These are phyloP conservation scores for Brassica rapa DNA, from an alignment of 345 rosid species.

Conservation along the genomic window DNA sequence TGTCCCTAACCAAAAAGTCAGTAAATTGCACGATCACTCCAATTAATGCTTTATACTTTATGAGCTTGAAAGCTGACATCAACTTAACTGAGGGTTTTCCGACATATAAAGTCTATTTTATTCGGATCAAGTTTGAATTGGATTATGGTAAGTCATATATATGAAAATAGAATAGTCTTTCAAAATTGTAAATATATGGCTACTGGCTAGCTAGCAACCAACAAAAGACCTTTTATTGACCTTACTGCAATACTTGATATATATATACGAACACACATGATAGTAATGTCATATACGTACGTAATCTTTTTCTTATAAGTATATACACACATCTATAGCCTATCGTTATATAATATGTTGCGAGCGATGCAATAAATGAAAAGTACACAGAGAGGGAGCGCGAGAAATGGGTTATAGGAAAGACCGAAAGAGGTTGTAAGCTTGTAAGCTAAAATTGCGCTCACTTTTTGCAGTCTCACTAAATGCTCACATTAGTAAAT, in stretches of 20 bases:
- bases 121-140: neutral
- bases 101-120: neutral
- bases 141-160: neutral
- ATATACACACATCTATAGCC: constrained; percentile 14
- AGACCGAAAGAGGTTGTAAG: constrained; percentile 27
- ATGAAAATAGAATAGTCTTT: neutral
- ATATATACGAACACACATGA: neutral
- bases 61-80: neutral
- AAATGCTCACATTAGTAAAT: constrained; percentile 42
- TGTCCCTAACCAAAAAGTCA: constrained; percentile 22
- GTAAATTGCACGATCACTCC: constrained; percentile 11
- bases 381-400: constrained; percentile 32
- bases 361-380: constrained; percentile 34
- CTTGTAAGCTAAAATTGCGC: constrained; percentile 45
- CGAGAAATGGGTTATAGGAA: constrained; percentile 35
- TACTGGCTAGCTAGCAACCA: neutral
- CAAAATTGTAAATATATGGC: neutral
- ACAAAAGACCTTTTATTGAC: neutral
- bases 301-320: neutral
- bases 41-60: neutral
- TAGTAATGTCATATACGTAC: neutral
- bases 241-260: neutral
- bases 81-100: neutral
- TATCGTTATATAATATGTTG: constrained; percentile 29
- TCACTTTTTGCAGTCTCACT: constrained; percentile 43